Conservation (phyloP, 306 rosid species). For the Phaseolus lunatus region DNA sequence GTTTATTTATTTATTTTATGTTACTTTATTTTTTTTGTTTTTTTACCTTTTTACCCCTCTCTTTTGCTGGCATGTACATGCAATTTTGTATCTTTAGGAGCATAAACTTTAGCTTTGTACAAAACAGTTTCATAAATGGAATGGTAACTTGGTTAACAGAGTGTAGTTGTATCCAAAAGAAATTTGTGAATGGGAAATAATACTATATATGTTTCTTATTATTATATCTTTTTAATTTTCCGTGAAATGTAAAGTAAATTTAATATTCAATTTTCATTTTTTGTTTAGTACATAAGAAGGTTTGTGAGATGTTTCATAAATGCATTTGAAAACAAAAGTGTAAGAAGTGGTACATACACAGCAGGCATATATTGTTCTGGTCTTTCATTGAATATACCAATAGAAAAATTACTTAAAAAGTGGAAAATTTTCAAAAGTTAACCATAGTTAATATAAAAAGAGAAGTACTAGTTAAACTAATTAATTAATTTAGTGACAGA, state of each 20-base stretch:
- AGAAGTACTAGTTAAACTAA: too few species aligned
- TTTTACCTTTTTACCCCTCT: background rate
- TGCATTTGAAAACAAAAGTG: too few species aligned
- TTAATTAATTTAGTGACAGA: too few species aligned
- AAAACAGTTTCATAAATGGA: slow-evolving; percentile 50
- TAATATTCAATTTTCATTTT: too few species aligned
- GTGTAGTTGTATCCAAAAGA: slow-evolving; percentile 3
- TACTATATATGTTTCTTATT: background rate
- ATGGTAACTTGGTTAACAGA: slow-evolving; percentile 39
- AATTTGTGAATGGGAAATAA: background rate
- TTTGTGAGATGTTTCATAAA: too few species aligned
- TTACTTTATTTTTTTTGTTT: background rate
- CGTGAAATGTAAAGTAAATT: too few species aligned
- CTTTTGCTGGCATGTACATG: slow-evolving; percentile 35
- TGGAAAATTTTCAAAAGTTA: too few species aligned
- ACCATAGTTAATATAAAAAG: too few species aligned
- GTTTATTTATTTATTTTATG: background rate
- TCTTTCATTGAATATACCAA: too few species aligned
- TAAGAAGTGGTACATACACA: too few species aligned
- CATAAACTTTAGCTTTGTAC: slow-evolving; percentile 52
- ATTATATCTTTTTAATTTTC: background rate
- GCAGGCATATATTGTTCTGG: too few species aligned
- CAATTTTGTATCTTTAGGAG: slow-evolving; percentile 58
- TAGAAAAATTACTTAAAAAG: background rate
- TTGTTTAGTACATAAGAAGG: too few species aligned